phyloP scores from a whole-genome alignment of 768 basidiomycete species.

The Tricholomella constricta region DNA sequence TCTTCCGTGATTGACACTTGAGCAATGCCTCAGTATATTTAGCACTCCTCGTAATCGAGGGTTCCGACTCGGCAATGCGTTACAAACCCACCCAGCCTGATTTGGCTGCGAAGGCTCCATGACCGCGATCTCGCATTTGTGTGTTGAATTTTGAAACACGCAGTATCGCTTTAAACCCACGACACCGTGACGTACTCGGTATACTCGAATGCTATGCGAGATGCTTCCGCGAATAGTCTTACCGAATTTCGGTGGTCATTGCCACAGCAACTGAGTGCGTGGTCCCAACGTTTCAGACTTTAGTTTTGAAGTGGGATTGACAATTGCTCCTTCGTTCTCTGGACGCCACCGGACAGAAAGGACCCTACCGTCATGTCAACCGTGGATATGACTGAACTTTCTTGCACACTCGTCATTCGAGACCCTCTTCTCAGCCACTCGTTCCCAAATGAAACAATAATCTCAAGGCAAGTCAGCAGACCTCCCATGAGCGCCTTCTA shows the following conservation, averaged over 20 bases:
- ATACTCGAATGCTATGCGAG: no score
- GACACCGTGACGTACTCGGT: no score
- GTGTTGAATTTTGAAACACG: no score
- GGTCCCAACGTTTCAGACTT: background rate
- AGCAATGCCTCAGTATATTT: background rate
- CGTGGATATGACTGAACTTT: background rate
- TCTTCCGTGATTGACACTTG: background rate
- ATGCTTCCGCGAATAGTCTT: no score
- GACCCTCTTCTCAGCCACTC: background rate
- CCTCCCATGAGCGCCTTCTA: background rate
- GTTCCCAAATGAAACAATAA: background rate
- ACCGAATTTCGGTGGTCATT: background rate
- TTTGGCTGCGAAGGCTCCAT: no score
- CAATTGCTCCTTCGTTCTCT: background rate
- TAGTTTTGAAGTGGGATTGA: background rate
- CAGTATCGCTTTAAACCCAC: no score
- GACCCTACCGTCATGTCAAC: background rate
- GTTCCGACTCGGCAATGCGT: no score
- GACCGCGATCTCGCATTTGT: no score
- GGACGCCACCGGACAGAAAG: background rate
- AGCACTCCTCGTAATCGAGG: background rate
- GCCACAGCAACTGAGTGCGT: conserved; percentile 1
- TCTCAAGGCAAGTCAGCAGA: background rate
- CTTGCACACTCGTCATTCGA: background rate
- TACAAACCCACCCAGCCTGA: no score